Percentiles rank a stretch among this genome's conserved stretches.
Evolutionary conservation across 768 basidiomycete species (phyloP).

Genomic region (Russula emetica): DNA sequence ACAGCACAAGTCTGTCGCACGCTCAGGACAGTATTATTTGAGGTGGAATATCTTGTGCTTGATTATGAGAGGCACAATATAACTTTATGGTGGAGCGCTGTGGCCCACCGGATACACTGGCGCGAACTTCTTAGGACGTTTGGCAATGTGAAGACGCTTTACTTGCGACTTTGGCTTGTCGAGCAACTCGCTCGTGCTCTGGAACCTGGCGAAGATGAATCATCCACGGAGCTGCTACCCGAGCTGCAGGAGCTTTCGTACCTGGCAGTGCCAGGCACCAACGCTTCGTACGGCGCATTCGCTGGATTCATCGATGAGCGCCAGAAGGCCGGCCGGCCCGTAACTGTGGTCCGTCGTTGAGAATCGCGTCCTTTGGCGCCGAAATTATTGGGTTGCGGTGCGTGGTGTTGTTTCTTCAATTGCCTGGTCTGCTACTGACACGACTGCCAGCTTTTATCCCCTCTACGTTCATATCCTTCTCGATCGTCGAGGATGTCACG

Average conservation of each 20-base stretch:
- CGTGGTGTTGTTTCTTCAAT: neutral
- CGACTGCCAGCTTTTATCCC: neutral
- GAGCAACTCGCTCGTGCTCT: neutral
- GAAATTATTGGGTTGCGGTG: neutral
- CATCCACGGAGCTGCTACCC: neutral
- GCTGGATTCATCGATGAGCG: neutral
- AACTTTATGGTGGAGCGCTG: neutral
- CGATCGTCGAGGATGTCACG: too few relatives aligned
- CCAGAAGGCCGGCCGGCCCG: neutral
- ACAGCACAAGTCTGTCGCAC: neutral
- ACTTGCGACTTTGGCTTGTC: neutral
- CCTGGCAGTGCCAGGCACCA: neutral
- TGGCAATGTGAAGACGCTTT: neutral
- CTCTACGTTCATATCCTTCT: neutral
- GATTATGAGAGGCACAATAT: neutral
- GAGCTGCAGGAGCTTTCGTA: neutral
- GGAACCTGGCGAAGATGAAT: neutral
- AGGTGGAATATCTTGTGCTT: neutral
- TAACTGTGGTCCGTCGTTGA: neutral
- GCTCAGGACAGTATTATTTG: neutral
- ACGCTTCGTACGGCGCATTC: neutral
- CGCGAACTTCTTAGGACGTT: neutral
- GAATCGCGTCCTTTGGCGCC: neutral
- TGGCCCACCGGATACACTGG: neutral
- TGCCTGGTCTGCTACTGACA: neutral